Base-by-base conservation (phyloP, 805 yeast species). In the Sugiyamaella lignohabitans region DNA sequence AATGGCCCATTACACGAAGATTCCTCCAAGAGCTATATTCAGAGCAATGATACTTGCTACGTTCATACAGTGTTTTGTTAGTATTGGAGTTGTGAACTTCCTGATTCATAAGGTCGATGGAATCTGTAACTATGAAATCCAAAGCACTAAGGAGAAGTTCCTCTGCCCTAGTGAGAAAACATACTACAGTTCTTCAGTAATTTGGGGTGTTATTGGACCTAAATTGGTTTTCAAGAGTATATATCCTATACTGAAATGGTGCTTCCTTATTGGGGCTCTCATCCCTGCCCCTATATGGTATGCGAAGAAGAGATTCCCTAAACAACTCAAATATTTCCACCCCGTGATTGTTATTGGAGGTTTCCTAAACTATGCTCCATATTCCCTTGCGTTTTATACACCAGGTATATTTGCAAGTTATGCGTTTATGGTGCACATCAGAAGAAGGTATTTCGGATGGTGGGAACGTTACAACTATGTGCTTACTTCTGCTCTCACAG, bases 401-500 rank as follows among this genome's bases (percentile, higher is more conserved):
- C 46, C 47, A 2, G 55, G 54, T 3, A 30, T 55, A 30, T 55
- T 53, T 24, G 23, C 49, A 40, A 77, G 81, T 8, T 69, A 68
- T 51, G 46, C 67, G 10, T 79, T 79, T 65, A 43, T 39, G 43
- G 42, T 30, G 37, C 22, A 38, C 17, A 63, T 79, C 54, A 72
- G 75, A 54, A 64, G 68, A 49, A 66, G 68, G 55, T 74, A 74
- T 60, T 58, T 72, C 43, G 59, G 68, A 21, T 74, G 84, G 84
- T 82, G 84, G 70, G 65, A 63, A 42, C 68, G 68, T 60, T 73
- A 70, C 59, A 70, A 65, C 57, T 73, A 68, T 49, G 70, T 81
- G 16, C 62, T 81, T 44, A 68, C 80, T 18, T 73, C 81, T 45
- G 82, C 77, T 1, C 62, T 80, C 23, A 64, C 73, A 4, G 76